Percentiles rank a stretch among this genome's conserved stretches.
Evolutionary conservation across 1,284 basidiomycete genomes (phyloP).

Genomic region (Marasmius sp.): DNA sequence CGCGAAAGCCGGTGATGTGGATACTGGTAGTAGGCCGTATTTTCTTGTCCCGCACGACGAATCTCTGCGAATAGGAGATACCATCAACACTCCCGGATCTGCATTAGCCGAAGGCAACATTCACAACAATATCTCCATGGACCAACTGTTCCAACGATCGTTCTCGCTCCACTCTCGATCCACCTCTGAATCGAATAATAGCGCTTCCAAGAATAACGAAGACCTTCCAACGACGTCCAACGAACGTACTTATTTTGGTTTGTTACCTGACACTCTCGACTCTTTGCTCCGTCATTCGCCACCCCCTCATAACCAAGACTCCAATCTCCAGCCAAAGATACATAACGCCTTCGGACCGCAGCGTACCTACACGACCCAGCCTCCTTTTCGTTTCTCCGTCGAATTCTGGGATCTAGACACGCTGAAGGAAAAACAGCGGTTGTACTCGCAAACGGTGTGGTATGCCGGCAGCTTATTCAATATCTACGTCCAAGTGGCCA

Average conservation of each 20-base stretch:
- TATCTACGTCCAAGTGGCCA: constrained; percentile 84
- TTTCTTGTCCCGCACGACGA: constrained; percentile 77
- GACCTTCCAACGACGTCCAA: constrained; percentile 30
- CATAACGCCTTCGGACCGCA: background rate
- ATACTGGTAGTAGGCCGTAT: constrained; percentile 39
- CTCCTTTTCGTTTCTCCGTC: constrained; percentile 82
- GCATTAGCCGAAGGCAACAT: constrained; percentile 26
- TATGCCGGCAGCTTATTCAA: constrained; percentile 81
- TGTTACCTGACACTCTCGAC: constrained; percentile 47
- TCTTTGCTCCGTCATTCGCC: constrained; percentile 39
- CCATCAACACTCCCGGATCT: constrained; percentile 38
- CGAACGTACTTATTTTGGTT: constrained; percentile 65
- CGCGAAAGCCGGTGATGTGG: constrained; percentile 27
- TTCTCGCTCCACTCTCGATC: constrained; percentile 10
- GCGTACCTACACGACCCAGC: constrained; percentile 46
- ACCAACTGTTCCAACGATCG: constrained; percentile 47
- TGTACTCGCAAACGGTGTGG: constrained; percentile 78
- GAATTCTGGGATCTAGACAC: constrained; percentile 90
- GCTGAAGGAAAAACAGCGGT: constrained; percentile 81
- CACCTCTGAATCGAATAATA: constrained; percentile 8
- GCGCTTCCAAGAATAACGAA: constrained; percentile 25
- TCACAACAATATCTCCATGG: constrained; percentile 37
- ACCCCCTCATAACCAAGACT: constrained; percentile 8
- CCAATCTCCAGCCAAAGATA: background rate
- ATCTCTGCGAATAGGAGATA: constrained; percentile 80